These are phyloP conservation scores for Sequoia sempervirens DNA, from an alignment of 75 land plant species.

Conservation along the genomic window DNA sequence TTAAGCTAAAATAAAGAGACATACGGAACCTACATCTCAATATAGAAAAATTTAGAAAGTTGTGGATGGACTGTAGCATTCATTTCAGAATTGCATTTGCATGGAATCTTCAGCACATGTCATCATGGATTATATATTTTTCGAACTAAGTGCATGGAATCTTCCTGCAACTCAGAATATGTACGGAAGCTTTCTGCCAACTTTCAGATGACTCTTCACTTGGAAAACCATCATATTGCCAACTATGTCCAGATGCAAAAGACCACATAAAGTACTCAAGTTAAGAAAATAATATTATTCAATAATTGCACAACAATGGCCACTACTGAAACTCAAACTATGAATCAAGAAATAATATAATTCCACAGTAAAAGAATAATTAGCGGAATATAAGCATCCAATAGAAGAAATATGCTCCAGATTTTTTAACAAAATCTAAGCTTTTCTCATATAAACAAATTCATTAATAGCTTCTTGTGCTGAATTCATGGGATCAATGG, in stretches of 20 bases:
- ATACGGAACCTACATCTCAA: not conserved
- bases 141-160: no score
- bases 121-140: no score
- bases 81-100: not conserved
- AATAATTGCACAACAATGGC: not conserved
- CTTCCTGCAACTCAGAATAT: not conserved
- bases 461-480: not conserved
- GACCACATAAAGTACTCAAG: not conserved
- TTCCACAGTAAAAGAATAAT: not conserved
- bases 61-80: not conserved
- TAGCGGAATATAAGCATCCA: not conserved
- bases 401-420: slow-evolving; percentile 5
- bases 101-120: no score
- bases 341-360: not conserved
- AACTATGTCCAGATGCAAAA: not conserved
- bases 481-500: not conserved
- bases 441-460: slow-evolving; percentile 3
- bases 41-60: not conserved
- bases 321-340: not conserved
- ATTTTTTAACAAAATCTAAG: slow-evolving; percentile 6
- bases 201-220: not conserved
- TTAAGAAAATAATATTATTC: not conserved
- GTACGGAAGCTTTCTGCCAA: not conserved
- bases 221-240: not conserved
- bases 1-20: not conserved